Base-by-base conservation (phyloP, 1,139 yeast genomes). In the Suhomyces yuchorum region DNA sequence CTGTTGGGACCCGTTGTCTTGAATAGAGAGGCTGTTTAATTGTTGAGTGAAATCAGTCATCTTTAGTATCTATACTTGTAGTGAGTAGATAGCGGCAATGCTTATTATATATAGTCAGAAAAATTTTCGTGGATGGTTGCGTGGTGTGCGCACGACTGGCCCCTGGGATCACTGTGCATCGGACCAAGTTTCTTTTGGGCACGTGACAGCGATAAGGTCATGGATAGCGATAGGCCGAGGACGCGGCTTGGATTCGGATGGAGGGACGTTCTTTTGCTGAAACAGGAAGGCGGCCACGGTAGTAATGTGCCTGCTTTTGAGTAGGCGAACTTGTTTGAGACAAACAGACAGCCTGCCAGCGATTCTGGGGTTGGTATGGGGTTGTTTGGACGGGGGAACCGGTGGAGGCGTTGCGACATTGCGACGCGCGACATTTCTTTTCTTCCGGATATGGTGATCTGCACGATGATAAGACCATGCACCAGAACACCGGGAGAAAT, bases 11-110 rank as follows among this genome's bases (percentile, higher is more conserved):
- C 44, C 52, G 49, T 46, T 53, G 50, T 51, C 72, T 51, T 62
- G 62, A 47, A 73, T 73, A 44, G 75, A 71, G 54, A 73, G 75
- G 60, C 73, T 69, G 67, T 64, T 68, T 77, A 73, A 70, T 60
- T 73, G 67, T 62, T 71, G 70, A 58, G 70, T 70, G 56, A 73
- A 64, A 59, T 73, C 77, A 61, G 76, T 58, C 78, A 73, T 73
- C 43, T 42, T 51, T 20, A 30, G 23, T 47, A 7, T 47, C 45
- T 47, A 37, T 43, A 32, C 17, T 26, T 28, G 9, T 18, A 5
- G 26, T 8, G 19, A 40, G 12, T 19, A 34, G 23, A 28, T 26
- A 47, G 46, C 38, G 50, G 46, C 49, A 36, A 38, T 28, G 45
- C 26, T 12, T 47, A 34, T 38, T 44, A 44, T 48, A 48, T 40